Percentiles rank a stretch among this genome's conserved stretches.
Conservation (phyloP, 495 filamentous ascomycete genomes). For the Aspergillus panamensis region DNA sequence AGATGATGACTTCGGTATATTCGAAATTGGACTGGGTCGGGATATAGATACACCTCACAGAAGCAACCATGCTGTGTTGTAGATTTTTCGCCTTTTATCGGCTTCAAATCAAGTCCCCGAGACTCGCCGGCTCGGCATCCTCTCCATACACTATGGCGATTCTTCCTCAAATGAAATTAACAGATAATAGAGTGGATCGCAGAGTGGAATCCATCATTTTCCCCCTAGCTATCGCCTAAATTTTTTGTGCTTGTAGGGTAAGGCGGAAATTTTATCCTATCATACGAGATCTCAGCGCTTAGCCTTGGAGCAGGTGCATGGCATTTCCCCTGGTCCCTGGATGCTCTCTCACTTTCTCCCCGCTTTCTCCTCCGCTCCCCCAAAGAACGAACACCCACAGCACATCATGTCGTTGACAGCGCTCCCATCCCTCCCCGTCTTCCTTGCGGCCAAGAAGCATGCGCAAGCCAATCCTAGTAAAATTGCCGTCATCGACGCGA, state of each 20-base stretch:
- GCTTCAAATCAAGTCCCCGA: background rate
- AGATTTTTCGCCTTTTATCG: background rate
- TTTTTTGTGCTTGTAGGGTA: background rate
- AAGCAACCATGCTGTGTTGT: background rate
- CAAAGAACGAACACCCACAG: background rate
- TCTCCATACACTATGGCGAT: background rate
- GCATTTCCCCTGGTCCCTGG: background rate
- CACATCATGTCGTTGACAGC: constrained; percentile 10
- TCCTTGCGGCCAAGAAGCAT: constrained; percentile 53
- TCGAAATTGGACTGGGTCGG: too few species aligned
- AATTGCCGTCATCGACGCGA: constrained; percentile 70
- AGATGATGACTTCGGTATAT: too few species aligned
- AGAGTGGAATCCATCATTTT: background rate
- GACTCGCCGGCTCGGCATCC: background rate
- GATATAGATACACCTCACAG: background rate
- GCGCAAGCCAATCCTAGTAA: constrained; percentile 60
- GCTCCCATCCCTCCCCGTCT: constrained; percentile 70
- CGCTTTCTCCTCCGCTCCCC: background rate
- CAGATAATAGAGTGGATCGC: background rate
- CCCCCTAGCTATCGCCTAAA: background rate
- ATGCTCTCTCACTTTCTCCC: background rate
- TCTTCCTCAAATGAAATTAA: background rate
- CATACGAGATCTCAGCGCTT: background rate
- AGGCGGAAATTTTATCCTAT: background rate
- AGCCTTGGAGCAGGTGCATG: background rate